A percentile compares a stretch with the other conserved stretches of the same genome.
Conservation (phyloP, 371 early-diverging fungal genomes). For the Spiromyces aspiralis region DNA sequence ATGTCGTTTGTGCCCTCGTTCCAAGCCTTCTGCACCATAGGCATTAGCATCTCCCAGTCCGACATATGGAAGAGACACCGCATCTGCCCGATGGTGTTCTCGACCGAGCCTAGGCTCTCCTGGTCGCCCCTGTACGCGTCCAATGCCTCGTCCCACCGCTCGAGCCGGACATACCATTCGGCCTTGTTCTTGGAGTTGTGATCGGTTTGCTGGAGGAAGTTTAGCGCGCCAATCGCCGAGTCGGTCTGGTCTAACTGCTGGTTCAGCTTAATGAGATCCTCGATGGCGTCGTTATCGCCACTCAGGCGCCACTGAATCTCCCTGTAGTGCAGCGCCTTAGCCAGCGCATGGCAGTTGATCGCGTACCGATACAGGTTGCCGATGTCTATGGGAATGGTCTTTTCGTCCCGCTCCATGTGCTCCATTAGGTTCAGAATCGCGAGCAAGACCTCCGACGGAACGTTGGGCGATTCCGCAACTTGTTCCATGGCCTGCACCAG, state of each 20-base stretch:
- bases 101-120: conserved; percentile 53
- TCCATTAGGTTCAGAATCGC: conserved; percentile 87
- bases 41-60: conserved; percentile 82
- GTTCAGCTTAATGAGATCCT: conserved; percentile 87
- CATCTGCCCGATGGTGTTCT: conserved; percentile 74
- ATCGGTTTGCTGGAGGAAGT: conserved; percentile 58
- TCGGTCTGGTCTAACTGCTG: conserved; percentile 91
- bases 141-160: conserved; percentile 91
- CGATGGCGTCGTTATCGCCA: conserved; percentile 72
- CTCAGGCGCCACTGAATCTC: conserved; percentile 87
- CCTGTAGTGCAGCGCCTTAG: conserved; percentile 93
- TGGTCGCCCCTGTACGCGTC: conserved; percentile 74
- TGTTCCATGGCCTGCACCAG: conserved; percentile 70
- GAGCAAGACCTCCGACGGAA: conserved; percentile 86
- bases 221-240: conserved; percentile 89
- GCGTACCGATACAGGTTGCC: conserved; percentile 81
- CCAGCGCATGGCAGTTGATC: conserved; percentile 85
- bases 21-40: conserved; percentile 76
- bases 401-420: conserved; percentile 97
- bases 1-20: conserved; percentile 8
- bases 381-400: conserved; percentile 85
- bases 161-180: conserved; percentile 88
- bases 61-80: conserved; percentile 83
- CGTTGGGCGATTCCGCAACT: conserved; percentile 67
- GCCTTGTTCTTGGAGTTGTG: conserved; percentile 67